A percentile compares a stretch with the other conserved stretches of the same genome.
Evolutionary conservation across 345 rosid genomes (phyloP).

Genomic region (Salix exigua): DNA sequence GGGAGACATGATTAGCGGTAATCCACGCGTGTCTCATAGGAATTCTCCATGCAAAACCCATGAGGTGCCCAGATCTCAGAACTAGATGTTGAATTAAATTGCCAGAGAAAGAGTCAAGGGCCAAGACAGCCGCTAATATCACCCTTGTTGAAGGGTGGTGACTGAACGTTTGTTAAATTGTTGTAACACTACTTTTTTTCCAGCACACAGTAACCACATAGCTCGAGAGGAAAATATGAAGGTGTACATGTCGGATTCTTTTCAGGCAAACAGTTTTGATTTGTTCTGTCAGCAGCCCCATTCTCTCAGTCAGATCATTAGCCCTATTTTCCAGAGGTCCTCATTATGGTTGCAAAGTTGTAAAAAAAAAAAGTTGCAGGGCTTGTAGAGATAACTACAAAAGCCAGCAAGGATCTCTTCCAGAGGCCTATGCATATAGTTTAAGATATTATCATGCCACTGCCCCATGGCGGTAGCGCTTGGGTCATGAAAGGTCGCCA

Average conservation of each 20-base stretch:
- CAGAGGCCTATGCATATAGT: too few species aligned
- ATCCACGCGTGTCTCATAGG: neutral
- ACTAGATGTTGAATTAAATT: neutral
- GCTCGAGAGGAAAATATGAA: neutral
- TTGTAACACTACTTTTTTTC: neutral
- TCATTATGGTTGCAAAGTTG: too few species aligned
- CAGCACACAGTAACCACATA: neutral
- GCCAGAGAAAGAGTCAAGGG: neutral
- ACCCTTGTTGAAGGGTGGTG: neutral
- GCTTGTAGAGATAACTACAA: too few species aligned
- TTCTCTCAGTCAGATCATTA: neutral
- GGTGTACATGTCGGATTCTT: neutral
- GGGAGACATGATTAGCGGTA: too few species aligned
- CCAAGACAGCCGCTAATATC: neutral
- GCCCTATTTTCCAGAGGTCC: too few species aligned
- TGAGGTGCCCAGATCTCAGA: neutral
- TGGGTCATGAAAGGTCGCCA: too few species aligned
- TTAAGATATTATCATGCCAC: too few species aligned
- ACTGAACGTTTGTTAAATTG: neutral
- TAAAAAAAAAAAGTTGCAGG: too few species aligned
- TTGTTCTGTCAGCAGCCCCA: neutral
- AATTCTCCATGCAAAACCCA: neutral
- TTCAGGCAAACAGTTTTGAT: neutral
- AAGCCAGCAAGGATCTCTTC: too few species aligned
- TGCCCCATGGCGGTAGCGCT: too few species aligned